These are phyloP conservation scores for Alternaria sp. DNA, from an alignment of 2,329 filamentous ascomycete species.

Conservation along the genomic window DNA sequence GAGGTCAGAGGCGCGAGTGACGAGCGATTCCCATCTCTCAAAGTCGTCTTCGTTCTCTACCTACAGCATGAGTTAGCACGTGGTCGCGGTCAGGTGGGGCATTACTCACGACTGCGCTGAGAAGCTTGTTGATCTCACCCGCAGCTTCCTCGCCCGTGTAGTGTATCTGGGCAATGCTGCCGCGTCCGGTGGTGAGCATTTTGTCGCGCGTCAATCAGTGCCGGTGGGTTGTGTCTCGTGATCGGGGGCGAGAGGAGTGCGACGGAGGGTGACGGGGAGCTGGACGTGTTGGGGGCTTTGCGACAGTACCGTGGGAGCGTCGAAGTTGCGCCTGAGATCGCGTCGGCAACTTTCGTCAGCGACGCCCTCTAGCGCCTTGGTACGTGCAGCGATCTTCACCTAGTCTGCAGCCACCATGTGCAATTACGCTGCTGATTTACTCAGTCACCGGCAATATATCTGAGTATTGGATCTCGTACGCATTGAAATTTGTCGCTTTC, in stretches of 20 bases:
- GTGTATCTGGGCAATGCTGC: conserved; percentile 37
- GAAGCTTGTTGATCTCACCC: conserved; percentile 76
- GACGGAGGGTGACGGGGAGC: conserved; percentile 8
- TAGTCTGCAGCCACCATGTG: background rate
- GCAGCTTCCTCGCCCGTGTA: conserved; percentile 45
- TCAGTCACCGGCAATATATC: background rate
- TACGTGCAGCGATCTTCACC: conserved; percentile 3
- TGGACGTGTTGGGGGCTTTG: conserved; percentile 18
- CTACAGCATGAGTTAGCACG: conserved; percentile 47
- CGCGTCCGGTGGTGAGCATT: conserved; percentile 40
- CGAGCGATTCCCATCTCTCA: conserved; percentile 91
- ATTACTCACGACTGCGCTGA: conserved; percentile 74
- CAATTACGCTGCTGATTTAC: background rate
- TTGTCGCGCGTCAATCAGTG: conserved; percentile 10
- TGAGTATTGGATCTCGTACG: background rate
- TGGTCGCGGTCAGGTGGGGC: background rate
- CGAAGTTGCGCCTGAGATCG: conserved; percentile 19
- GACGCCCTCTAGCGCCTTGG: conserved; percentile 5
- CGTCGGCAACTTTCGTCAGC: conserved; percentile 19
- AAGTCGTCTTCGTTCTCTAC: conserved; percentile 83
- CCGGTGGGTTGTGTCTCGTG: background rate
- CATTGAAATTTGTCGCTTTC: background rate
- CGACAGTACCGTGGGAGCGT: conserved; percentile 13
- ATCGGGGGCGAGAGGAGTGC: conserved; percentile 10
- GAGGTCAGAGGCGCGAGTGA: conserved; percentile 79